A percentile compares a stretch with the other conserved stretches of the same genome.
Conservation (phyloP, 306 rosid genomes). For the Dicorynia guianensis region DNA sequence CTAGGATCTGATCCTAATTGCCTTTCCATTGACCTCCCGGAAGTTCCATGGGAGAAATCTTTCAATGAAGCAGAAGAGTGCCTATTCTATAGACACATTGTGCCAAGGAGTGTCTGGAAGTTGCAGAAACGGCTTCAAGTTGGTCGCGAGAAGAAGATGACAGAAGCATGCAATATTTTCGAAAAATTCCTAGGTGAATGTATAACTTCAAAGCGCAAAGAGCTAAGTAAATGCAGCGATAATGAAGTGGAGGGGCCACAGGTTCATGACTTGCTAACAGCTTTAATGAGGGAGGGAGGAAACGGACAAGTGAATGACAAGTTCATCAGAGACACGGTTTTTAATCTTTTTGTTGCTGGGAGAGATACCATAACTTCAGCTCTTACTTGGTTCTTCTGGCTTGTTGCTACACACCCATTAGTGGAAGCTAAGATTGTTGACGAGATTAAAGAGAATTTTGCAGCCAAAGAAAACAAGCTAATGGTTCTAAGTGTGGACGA, state of each 20-base stretch:
- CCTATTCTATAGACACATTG: conserved; percentile 36
- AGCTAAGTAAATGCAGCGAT: neutral
- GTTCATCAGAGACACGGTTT: conserved; percentile 55
- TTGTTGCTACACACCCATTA: conserved; percentile 51
- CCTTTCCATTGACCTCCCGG: conserved; percentile 30
- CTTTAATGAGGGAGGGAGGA: conserved; percentile 26
- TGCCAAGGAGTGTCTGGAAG: conserved; percentile 41
- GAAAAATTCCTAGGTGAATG: conserved; percentile 44
- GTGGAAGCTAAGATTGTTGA: conserved; percentile 54
- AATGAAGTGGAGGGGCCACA: neutral
- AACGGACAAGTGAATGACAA: neutral
- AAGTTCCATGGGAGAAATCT: conserved; percentile 29
- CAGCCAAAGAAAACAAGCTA: neutral
- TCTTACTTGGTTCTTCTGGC: conserved; percentile 64
- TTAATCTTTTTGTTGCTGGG: conserved; percentile 51
- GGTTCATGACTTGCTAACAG: conserved; percentile 47
- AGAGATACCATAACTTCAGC: conserved; percentile 55
- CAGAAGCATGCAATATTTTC: too few species aligned
- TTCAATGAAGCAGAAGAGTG: conserved; percentile 43
- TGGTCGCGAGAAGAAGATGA: conserved; percentile 49
- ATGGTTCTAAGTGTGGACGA: conserved; percentile 19
- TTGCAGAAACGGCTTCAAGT: conserved; percentile 48
- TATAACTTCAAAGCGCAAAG: conserved; percentile 38
- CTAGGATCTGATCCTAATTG: conserved; percentile 48
- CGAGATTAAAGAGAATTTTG: conserved; percentile 41